Evolutionary conservation across 2,329 filamentous ascomycete genomes (phyloP), one percentile per base, ranked within the genome.

Genomic region (Allantophomopsis cytisporea): DNA sequence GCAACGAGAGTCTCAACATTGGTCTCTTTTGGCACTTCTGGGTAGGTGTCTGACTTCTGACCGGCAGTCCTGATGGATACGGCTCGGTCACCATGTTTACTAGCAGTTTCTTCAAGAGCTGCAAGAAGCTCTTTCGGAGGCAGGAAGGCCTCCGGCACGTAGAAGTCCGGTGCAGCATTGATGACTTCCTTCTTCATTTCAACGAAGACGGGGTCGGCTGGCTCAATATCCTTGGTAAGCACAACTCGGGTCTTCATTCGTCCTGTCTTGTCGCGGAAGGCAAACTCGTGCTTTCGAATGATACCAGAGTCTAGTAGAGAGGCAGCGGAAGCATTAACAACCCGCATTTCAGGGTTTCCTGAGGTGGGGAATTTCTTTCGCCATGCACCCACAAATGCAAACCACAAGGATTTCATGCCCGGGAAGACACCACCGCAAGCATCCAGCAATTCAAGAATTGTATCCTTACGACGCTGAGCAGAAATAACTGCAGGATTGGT

Each of bases 361-460:
- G 45, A 43, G 7, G 37, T 36, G 5, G 42, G 39, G 38, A 45
- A 44, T 35, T 45, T 42, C 36, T 50, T 50, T 11, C 54, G 36
- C 50, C 51, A 57, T 8, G 44, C 39, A 31, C 38, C 44, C 15
- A 52, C 44, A 41, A 50, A 48, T 30, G 46, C 47, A 38, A 52
- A 47, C 54, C 54, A 57, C 2, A 57, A 34, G 31, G 47, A 43
- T 39, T 45, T 47, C 13, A 51, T 47, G 7, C 47, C 52, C 4
- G 54, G 51, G 33, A 57, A 54, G 5, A 52, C 36, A 5, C 49
- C 47, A 1, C 43, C 41, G 30, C 54, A 54, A 5, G 35, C 42
- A 33, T 42, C 39, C 11, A 43, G 16, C 15, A 43, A 21, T n/a
- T 38, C 36, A 31, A 43, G 14, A 16, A 43, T 39, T n/a, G 42